Evolutionary conservation across 2,329 filamentous ascomycete species (phyloP).

Genomic region (Elsinoe necatrix): DNA sequence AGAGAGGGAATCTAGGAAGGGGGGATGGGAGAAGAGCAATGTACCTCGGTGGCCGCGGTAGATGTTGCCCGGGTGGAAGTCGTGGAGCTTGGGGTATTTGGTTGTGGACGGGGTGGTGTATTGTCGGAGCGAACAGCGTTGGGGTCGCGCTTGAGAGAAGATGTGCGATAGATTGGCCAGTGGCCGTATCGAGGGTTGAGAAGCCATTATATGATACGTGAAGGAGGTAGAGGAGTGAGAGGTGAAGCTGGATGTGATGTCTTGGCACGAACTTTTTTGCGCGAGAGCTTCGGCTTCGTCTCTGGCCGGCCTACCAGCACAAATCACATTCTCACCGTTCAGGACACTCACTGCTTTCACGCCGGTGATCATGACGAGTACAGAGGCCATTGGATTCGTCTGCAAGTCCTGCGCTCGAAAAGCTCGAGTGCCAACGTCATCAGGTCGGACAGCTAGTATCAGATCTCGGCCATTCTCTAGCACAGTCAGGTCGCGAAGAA

Average conservation of each 20-base stretch:
- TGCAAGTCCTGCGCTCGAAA: conserved; percentile 10
- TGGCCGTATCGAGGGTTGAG: conserved; percentile 53
- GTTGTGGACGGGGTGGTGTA: conserved; percentile 37
- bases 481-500: not conserved
- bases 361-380: not conserved
- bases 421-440: conserved; percentile 8
- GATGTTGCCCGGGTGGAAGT: conserved; percentile 21
- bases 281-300: conserved; percentile 9
- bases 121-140: conserved; percentile 24
- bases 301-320: not conserved
- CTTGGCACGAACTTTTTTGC: conserved; percentile 16
- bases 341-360: not conserved
- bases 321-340: too few relatives aligned
- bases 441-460: conserved; percentile 21
- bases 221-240: conserved; percentile 1
- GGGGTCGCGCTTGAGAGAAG: conserved; percentile 47
- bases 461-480: conserved; percentile 8
- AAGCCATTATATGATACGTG: conserved; percentile 42
- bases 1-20: too few relatives aligned
- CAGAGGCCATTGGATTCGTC: conserved; percentile 14
- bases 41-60: conserved; percentile 19
- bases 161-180: conserved; percentile 61
- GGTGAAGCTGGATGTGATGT: conserved; percentile 5
- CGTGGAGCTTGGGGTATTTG: conserved; percentile 17
- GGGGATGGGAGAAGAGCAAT: not conserved